Percentiles rank a stretch among this genome's conserved stretches.
Evolutionary conservation across 345 rosid species (phyloP).

Genomic region (Trapa bicornis): DNA sequence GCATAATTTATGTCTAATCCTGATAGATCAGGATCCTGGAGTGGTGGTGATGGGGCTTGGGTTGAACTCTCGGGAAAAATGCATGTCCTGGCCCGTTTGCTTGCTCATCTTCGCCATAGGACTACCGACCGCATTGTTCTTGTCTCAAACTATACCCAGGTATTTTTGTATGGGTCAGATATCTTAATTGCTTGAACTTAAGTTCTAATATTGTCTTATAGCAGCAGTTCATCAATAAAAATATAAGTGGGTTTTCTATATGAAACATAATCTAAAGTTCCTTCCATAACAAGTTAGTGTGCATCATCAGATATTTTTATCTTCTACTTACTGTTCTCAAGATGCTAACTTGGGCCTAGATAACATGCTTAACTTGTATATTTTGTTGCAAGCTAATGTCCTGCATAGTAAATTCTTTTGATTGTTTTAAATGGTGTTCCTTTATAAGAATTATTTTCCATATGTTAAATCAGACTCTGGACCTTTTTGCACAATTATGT

Average conservation of each 20-base stretch:
- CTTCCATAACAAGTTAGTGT: neutral
- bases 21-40: slow-evolving; percentile 87
- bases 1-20: slow-evolving; percentile 9
- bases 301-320: neutral
- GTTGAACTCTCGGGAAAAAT: slow-evolving; percentile 97
- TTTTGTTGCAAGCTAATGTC: neutral
- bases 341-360: neutral
- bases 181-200: too few relatives aligned
- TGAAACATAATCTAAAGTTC: neutral
- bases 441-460: slow-evolving; percentile 1
- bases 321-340: neutral
- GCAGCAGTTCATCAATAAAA: neutral
- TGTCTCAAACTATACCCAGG: slow-evolving; percentile 61
- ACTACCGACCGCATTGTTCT: slow-evolving; percentile 93
- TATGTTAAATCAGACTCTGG: slow-evolving; percentile 59
- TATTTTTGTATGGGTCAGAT: too few relatives aligned
- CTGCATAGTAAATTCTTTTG: neutral
- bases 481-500: slow-evolving; percentile 90
- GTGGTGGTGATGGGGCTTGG: slow-evolving; percentile 94
- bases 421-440: neutral
- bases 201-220: neutral
- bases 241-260: neutral
- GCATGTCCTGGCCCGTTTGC: slow-evolving; percentile 86
- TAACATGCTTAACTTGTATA: neutral
- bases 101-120: slow-evolving; percentile 65